phyloP scores from a whole-genome alignment of 768 basidiomycete genomes.

The Mycena leptocephala region DNA sequence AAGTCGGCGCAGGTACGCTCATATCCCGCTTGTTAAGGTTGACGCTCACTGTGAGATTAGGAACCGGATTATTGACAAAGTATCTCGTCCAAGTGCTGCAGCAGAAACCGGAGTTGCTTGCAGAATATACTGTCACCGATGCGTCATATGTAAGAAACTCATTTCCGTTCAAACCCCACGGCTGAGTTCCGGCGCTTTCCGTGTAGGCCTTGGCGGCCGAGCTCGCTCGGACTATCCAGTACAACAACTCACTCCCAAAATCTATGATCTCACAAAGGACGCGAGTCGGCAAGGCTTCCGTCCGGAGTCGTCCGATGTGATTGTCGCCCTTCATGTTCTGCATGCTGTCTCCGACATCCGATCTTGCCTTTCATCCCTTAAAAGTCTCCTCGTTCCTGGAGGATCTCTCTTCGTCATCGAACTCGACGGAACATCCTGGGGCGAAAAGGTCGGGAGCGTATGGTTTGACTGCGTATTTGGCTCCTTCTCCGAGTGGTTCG shows the following conservation, averaged over 20 bases:
- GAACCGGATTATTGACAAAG: conserved; percentile 13
- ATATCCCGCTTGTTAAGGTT: neutral
- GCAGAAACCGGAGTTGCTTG: neutral
- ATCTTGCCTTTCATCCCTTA: neutral
- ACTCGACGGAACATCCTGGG: conserved; percentile 11
- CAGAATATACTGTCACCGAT: conserved; percentile 20
- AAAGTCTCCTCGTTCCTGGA: conserved; percentile 3
- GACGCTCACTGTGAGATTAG: neutral
- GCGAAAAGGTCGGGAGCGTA: neutral
- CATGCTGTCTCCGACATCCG: neutral
- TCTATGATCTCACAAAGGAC: conserved; percentile 10
- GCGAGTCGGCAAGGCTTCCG: neutral
- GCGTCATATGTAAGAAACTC: neutral
- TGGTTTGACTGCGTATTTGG: conserved; percentile 25
- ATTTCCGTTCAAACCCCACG: neutral
- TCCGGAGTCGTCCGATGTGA: neutral
- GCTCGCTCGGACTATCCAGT: neutral
- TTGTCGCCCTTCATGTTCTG: conserved; percentile 1
- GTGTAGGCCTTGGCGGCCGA: neutral
- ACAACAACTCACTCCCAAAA: neutral
- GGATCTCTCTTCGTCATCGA: conserved; percentile 16
- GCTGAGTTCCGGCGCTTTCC: neutral
- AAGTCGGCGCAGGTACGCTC: conserved; percentile 20
- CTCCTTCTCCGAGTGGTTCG: conserved; percentile 28
- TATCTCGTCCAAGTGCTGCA: conserved; percentile 6